phyloP scores from a whole-genome alignment of 306 rosid species.

The Dalbergia cochinchinensis region DNA sequence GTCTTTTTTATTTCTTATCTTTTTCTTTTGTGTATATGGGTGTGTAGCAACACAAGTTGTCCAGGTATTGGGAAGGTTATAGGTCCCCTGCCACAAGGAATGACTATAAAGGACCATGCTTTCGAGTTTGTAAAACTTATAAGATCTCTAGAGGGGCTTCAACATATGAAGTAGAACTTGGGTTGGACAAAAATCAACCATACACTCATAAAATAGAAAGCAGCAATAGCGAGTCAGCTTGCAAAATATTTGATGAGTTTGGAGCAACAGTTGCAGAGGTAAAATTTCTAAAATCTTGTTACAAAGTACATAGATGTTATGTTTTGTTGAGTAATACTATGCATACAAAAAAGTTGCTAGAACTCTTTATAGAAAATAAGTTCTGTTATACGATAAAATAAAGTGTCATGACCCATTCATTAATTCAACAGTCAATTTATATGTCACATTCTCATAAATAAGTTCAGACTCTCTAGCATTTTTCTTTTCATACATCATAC shows the following conservation, averaged over 20 bases:
- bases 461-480: too few relatives aligned
- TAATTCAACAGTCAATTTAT: too few relatives aligned
- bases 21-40: background rate
- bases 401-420: background rate
- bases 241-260: conserved; percentile 61
- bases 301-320: background rate
- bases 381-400: too few relatives aligned
- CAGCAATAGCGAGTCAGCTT: conserved; percentile 53
- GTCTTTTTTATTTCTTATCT: background rate
- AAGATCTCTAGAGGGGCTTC: conserved; percentile 54
- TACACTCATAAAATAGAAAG: conserved; percentile 57
- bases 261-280: conserved; percentile 74
- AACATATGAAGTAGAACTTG: conserved; percentile 57
- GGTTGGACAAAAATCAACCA: conserved; percentile 58
- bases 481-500: too few relatives aligned
- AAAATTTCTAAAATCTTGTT: background rate
- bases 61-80: conserved; percentile 71
- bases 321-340: too few relatives aligned
- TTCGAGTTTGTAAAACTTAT: conserved; percentile 55
- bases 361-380: background rate
- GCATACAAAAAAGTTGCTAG: too few relatives aligned
- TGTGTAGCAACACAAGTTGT: conserved; percentile 57
- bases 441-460: too few relatives aligned
- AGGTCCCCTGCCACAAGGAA: conserved; percentile 51
- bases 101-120: conserved; percentile 54